A percentile compares a stretch with the other conserved stretches of the same genome.
Conservation (phyloP, 257 asterid species). For the Capsicum baccatum region DNA sequence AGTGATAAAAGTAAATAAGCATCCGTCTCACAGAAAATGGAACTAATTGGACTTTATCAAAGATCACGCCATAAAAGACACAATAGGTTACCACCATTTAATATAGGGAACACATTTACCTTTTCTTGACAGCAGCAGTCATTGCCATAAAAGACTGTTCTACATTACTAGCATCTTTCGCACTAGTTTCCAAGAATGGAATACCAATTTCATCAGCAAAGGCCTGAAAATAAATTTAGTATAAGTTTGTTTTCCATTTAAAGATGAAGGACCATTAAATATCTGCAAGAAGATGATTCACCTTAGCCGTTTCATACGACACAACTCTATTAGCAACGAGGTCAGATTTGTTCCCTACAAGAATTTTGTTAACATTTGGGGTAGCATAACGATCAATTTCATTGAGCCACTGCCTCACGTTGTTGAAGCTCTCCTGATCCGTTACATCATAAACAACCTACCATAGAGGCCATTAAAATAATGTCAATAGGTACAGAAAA, state of each 20-base stretch:
- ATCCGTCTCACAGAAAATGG: neutral
- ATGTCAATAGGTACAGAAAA: constrained; percentile 1
- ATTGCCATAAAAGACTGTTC: constrained; percentile 97
- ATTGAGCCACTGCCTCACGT: constrained; percentile 90
- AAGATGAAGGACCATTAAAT: neutral
- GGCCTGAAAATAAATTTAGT: constrained; percentile 54
- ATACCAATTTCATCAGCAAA: constrained; percentile 94
- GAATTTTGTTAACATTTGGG: constrained; percentile 84
- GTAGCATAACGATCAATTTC: constrained; percentile 93
- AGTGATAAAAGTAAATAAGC: neutral
- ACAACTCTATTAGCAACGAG: constrained; percentile 83
- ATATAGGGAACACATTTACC: constrained; percentile 44
- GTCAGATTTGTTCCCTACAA: constrained; percentile 89
- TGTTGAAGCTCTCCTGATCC: constrained; percentile 85
- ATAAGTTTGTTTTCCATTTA: neutral
- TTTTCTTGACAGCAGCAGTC: constrained; percentile 81
- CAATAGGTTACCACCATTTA: neutral
- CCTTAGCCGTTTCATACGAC: constrained; percentile 83
- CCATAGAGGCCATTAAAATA: constrained; percentile 33
- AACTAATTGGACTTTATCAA: neutral
- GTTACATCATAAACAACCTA: constrained; percentile 91
- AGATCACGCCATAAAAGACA: neutral
- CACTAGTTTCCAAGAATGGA: constrained; percentile 97
- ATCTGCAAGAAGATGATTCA: constrained; percentile 34
- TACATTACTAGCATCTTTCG: constrained; percentile 82